These are phyloP conservation scores for Zygosaccharomyces pseudobailii DNA, from an alignment of 1,139 yeast species.

Conservation along the genomic window DNA sequence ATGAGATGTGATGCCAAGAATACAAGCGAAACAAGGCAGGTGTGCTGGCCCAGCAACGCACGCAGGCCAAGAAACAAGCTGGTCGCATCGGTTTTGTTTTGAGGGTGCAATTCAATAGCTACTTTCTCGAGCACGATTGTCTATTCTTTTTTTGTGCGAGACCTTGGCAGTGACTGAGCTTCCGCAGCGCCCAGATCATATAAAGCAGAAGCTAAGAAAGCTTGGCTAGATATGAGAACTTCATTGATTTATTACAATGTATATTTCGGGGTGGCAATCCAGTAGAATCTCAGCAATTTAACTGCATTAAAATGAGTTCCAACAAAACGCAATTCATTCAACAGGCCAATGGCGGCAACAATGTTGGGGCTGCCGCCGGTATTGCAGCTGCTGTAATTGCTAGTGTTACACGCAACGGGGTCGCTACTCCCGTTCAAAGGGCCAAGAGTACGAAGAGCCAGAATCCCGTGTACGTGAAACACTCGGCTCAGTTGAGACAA, in stretches of 20 bases:
- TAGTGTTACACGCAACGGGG: background rate
- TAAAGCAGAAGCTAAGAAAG: background rate
- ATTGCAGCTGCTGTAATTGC: background rate
- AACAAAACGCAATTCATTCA: background rate
- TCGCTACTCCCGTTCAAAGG: background rate
- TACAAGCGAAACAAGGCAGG: background rate
- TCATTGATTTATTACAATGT: background rate
- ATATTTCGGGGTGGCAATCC: background rate
- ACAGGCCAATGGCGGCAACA: background rate
- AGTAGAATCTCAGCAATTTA: background rate
- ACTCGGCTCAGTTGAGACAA: conserved; percentile 23
- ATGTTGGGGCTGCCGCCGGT: background rate
- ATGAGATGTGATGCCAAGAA: background rate
- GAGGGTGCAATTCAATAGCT: background rate
- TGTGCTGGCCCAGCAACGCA: background rate
- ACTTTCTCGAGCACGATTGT: background rate
- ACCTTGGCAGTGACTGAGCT: too few species aligned
- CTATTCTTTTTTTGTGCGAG: too few species aligned
- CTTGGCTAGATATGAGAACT: background rate
- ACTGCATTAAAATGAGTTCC: background rate
- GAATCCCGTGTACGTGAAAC: background rate
- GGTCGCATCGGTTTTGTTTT: background rate
- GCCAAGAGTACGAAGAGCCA: background rate
- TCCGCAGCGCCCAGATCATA: background rate
- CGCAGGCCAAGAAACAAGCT: background rate